These are phyloP conservation scores for Colletotrichum echinochloae DNA, from an alignment of 2,329 filamentous ascomycete genomes.

Conservation along the genomic window DNA sequence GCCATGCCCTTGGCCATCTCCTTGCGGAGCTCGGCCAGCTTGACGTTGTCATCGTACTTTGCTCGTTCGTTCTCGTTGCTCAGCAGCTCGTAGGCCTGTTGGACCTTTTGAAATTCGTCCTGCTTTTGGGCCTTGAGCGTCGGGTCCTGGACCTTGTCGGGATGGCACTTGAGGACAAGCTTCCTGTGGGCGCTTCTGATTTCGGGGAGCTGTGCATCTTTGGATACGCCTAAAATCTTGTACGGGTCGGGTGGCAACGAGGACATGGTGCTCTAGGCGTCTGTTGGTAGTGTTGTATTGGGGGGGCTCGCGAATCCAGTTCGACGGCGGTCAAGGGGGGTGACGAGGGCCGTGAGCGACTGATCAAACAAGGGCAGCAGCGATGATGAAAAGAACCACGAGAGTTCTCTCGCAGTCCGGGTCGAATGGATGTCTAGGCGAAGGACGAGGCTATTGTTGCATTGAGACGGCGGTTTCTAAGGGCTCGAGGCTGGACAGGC, in stretches of 20 bases:
- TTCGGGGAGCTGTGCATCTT: constrained; percentile 75
- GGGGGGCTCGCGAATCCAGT: constrained; percentile 39
- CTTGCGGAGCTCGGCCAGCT: constrained; percentile 73
- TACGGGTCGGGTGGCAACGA: constrained; percentile 80
- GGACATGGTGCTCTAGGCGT: constrained; percentile 54
- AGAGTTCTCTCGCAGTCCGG: constrained; percentile 29
- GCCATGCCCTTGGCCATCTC: constrained; percentile 56
- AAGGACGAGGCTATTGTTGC: constrained; percentile 39
- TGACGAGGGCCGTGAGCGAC: constrained; percentile 2
- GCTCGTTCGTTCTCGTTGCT: constrained; percentile 78
- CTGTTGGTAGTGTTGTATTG: constrained; percentile 9
- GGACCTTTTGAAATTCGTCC: constrained; percentile 91
- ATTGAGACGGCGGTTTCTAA: constrained; percentile 38
- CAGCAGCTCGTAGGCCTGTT: constrained; percentile 92
- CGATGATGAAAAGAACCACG: constrained; percentile 17
- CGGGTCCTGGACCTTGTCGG: constrained; percentile 88
- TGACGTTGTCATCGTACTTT: constrained; percentile 83
- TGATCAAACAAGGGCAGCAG: constrained; percentile 12
- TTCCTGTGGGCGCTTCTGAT: constrained; percentile 88
- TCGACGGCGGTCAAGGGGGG: constrained; percentile 19
- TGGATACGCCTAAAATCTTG: constrained; percentile 77
- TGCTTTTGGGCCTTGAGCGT: constrained; percentile 81
- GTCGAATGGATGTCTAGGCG: constrained; percentile 28
- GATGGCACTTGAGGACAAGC: constrained; percentile 88
- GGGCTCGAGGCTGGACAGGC: constrained; percentile 23